These are phyloP conservation scores for Pythium biforme DNA, from an alignment of 352 stramenopile genomes.

Conservation along the genomic window DNA sequence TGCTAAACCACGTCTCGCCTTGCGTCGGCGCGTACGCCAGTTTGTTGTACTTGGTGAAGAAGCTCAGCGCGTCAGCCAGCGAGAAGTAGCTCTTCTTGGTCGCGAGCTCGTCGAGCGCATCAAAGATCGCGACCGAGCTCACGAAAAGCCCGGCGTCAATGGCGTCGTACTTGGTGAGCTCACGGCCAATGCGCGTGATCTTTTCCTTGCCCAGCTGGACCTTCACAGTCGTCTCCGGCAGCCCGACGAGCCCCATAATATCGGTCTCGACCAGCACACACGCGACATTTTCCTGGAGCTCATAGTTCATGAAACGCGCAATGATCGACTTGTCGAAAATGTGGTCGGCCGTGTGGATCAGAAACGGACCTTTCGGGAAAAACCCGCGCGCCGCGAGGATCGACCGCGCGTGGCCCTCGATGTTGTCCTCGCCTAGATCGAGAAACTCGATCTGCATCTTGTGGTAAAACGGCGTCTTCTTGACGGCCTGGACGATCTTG, in stretches of 20 bases:
- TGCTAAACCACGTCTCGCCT: slow-evolving; percentile 81
- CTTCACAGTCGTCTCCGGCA: slow-evolving; percentile 59
- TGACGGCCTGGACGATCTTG: slow-evolving; percentile 62
- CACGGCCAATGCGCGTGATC: slow-evolving; percentile 58
- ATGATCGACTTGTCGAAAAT: slow-evolving; percentile 59
- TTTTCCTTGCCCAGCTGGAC: slow-evolving; percentile 59
- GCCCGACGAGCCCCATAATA: slow-evolving; percentile 52
- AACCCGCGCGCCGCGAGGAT: slow-evolving; percentile 33
- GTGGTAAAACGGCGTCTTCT: slow-evolving; percentile 62
- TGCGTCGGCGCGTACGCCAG: slow-evolving; percentile 62
- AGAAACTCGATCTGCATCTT: slow-evolving; percentile 59
- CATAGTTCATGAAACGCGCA: slow-evolving; percentile 54
- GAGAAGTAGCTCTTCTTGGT: slow-evolving; percentile 72
- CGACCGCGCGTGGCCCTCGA: slow-evolving; percentile 31
- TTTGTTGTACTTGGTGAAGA: slow-evolving; percentile 64
- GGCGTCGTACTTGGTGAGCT: slow-evolving; percentile 54
- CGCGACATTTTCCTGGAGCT: slow-evolving; percentile 54
- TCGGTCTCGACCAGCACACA: slow-evolving; percentile 79
- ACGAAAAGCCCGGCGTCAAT: slow-evolving; percentile 76
- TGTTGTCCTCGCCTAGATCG: slow-evolving; percentile 30
- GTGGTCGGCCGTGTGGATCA: slow-evolving; percentile 40
- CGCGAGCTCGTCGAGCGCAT: slow-evolving; percentile 57
- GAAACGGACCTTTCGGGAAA: slow-evolving; percentile 29
- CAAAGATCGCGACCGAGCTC: slow-evolving; percentile 67
- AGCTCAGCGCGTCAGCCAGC: slow-evolving; percentile 67